phyloP scores from a whole-genome alignment of 1,284 basidiomycete genomes.

The Puccinia hordei region DNA sequence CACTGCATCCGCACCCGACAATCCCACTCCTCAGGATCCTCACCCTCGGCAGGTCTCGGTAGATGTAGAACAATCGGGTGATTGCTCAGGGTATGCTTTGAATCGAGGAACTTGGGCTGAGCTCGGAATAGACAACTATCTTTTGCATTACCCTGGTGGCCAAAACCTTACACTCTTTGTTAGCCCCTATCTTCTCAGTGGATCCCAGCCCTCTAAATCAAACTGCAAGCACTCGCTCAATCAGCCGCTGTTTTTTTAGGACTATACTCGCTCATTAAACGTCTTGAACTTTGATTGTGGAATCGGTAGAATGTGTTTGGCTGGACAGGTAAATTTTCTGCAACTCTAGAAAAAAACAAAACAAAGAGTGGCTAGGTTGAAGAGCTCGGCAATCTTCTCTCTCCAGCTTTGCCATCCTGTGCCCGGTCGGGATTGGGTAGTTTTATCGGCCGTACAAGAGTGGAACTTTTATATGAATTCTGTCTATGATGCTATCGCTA shows the following conservation, averaged over 20 bases:
- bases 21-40: neutral
- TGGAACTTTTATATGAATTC: slow-evolving; percentile 50
- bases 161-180: slow-evolving; percentile 31
- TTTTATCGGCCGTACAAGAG: slow-evolving; percentile 47
- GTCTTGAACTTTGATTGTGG: slow-evolving; percentile 48
- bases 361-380: no score
- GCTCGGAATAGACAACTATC: slow-evolving; percentile 46
- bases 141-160: slow-evolving; percentile 34
- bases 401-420: slow-evolving; percentile 39
- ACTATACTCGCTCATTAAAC: slow-evolving; percentile 42
- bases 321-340: slow-evolving; percentile 30
- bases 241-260: slow-evolving; percentile 17
- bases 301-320: slow-evolving; percentile 23
- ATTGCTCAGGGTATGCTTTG: slow-evolving; percentile 42
- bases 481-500: slow-evolving; percentile 35
- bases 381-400: neutral
- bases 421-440: slow-evolving; percentile 43
- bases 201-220: no score
- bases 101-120: slow-evolving; percentile 48
- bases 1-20: neutral
- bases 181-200: neutral
- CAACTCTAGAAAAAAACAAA: neutral
- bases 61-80: neutral
- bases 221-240: no score
- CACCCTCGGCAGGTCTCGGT: neutral